Evolutionary conservation across 352 stramenopile species (phyloP).

Genomic region (Ophiocytium majus): DNA sequence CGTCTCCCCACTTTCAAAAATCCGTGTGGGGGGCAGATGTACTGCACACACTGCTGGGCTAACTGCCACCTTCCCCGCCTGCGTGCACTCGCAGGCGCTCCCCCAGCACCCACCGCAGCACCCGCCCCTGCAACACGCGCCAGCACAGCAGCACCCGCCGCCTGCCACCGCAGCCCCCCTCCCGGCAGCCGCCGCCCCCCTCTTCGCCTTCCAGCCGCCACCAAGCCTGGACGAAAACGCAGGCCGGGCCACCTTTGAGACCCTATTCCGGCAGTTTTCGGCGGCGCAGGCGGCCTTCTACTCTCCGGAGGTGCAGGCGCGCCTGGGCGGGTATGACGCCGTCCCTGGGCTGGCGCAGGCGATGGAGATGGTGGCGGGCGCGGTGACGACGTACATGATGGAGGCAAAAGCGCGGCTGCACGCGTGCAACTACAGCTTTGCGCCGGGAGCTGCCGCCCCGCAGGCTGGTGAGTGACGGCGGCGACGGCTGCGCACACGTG

Average conservation of each 20-base stretch:
- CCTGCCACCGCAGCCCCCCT: background rate
- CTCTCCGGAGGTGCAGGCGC: background rate
- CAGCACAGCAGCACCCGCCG: too few species aligned
- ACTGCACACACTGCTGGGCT: too few species aligned
- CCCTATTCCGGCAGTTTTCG: background rate
- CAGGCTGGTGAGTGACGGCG: background rate
- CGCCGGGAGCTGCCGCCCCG: background rate
- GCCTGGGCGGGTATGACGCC: background rate
- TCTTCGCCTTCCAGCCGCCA: background rate
- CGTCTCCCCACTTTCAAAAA: too few species aligned
- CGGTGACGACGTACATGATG: background rate
- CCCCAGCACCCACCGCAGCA: too few species aligned
- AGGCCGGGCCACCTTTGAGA: background rate
- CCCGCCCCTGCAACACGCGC: too few species aligned
- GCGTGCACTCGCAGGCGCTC: too few species aligned
- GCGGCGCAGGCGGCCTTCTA: background rate
- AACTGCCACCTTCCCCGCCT: too few species aligned
- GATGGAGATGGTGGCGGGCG: conserved; percentile 8
- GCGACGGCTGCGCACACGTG: too few species aligned
- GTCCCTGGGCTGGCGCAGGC: background rate
- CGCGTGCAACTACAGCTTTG: background rate
- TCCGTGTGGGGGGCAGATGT: too few species aligned
- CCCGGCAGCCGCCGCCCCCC: background rate
- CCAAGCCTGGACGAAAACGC: too few species aligned
- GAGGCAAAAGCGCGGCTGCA: background rate